phyloP scores from a whole-genome alignment of 306 rosid species.

The Spatholobus suberectus region DNA sequence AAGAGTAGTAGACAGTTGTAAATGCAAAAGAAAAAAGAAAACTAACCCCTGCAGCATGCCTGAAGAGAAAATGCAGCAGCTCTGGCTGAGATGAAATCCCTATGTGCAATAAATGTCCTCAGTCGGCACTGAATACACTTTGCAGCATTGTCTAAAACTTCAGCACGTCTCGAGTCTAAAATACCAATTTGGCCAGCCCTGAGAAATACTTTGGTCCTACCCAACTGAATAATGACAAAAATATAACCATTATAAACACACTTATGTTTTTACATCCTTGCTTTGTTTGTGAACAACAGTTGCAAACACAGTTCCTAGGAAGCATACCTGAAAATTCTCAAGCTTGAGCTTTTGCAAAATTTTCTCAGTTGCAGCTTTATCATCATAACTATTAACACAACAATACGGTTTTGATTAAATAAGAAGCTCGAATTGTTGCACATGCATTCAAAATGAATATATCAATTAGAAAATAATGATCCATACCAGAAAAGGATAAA shows the following conservation, averaged over 20 bases:
- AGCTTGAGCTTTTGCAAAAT: conserved; percentile 80
- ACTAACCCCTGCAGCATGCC: conserved; percentile 86
- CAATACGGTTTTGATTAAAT: background rate
- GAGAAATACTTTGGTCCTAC: conserved; percentile 91
- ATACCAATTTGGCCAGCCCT: conserved; percentile 98
- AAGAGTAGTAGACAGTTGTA: conserved; percentile 15
- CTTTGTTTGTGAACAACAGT: conserved; percentile 32
- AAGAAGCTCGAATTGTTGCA: conserved; percentile 30
- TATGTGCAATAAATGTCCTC: conserved; percentile 71
- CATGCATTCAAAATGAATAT: conserved; percentile 16
- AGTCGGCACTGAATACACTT: conserved; percentile 73
- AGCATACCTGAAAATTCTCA: conserved; percentile 84
- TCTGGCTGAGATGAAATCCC: conserved; percentile 63
- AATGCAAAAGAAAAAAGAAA: conserved; percentile 19
- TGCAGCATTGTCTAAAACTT: conserved; percentile 89
- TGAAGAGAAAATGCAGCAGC: conserved; percentile 76
- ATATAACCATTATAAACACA: conserved; percentile 24
- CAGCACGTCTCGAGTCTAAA: conserved; percentile 85
- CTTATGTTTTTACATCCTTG: background rate
- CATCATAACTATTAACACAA: conserved; percentile 72
- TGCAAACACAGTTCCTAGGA: conserved; percentile 9
- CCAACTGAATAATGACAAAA: conserved; percentile 66
- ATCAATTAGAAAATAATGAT: conserved; percentile 20
- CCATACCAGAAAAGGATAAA: conserved; percentile 23
- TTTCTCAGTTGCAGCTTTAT: conserved; percentile 67